Evolutionary conservation across 2,329 filamentous ascomycete species (phyloP).

Genomic region (Microdochium nivale): DNA sequence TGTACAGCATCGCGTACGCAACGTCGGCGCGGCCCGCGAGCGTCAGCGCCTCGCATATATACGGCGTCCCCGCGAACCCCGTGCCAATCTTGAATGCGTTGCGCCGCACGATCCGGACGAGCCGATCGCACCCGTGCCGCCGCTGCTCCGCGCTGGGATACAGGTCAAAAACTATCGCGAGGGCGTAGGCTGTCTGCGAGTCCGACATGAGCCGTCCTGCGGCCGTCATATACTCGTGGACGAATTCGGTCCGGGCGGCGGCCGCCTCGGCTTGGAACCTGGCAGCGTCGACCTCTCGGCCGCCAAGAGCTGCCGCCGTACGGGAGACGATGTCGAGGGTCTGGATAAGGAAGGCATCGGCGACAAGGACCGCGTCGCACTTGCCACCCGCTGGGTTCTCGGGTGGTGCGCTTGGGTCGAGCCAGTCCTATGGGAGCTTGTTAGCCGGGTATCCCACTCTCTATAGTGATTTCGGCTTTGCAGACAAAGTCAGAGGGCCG

Average conservation of each 20-base stretch:
- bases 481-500: no score
- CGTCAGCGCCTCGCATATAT: background rate
- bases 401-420: slow-evolving; percentile 35
- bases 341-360: slow-evolving; percentile 37
- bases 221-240: slow-evolving; percentile 18
- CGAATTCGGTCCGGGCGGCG: slow-evolving; percentile 17
- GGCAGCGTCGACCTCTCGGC: slow-evolving; percentile 4
- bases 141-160: background rate
- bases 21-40: background rate
- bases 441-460: no score
- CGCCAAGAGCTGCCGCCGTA: slow-evolving; percentile 22
- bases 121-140: slow-evolving; percentile 1
- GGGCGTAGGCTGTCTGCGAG: slow-evolving; percentile 10
- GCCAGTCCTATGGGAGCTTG: slow-evolving; percentile 27
- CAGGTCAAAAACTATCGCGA: slow-evolving; percentile 10
- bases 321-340: slow-evolving; percentile 27
- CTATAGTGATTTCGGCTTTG: no score
- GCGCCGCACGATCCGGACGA: slow-evolving; percentile 1
- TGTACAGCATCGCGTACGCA: slow-evolving; percentile 23
- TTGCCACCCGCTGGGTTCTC: slow-evolving; percentile 28
- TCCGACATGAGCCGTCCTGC: slow-evolving; percentile 19
- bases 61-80: slow-evolving; percentile 13
- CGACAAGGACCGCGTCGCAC: slow-evolving; percentile 30
- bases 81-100: slow-evolving; percentile 8
- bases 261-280: slow-evolving; percentile 4